Evolutionary conservation across 768 basidiomycete genomes (phyloP), one percentile per base, ranked within the genome.

Genomic region (Strobilomyces echinocephalus): DNA sequence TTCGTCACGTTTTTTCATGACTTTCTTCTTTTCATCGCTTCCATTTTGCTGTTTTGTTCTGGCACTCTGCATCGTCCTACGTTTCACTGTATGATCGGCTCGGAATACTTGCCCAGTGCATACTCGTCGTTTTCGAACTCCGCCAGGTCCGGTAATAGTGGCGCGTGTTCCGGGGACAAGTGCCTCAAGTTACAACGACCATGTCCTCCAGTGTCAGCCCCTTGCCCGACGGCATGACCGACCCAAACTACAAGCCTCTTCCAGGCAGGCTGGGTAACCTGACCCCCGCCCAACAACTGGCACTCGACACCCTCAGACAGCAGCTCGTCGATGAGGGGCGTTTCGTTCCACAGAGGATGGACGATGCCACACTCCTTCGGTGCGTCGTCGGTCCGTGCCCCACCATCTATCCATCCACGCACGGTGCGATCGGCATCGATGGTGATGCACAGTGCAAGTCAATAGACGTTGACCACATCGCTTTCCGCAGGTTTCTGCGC

Each of bases 191-290:
- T 8, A n/a, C 35, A 16, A 36, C 35, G 7, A 36, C 15, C 63
- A 72, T 73, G 68, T 65, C 69, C 39, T 16, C 43, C 46, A 80
- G 73, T 67, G 82, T 76, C 48, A 81, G 79, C 40, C 71, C 78
- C 2, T 72, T 84, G 64, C 82, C 83, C 16, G 72, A 71, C 34
- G 82, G 82, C 52, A 72, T 84, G 55, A 83, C 83, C 4, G 79
- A 86, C 69, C 77, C 82, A 16, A 78, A 78, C 67, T 87, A 83
- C 69, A 80, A 74, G 60, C 85, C 87, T 12, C 73, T 74, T 1
- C 84, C 89, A 18, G 91, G 91, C 15, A 78, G 84, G 30, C 72
- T 91, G 36, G 91, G 91, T n/a, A 91, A 93, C 68, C 78, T 94
- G 62, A 79, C 80, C 1, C 66, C 75, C 0, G 54, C 67, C 8